A percentile compares a stretch with the other conserved stretches of the same genome.
These are phyloP conservation scores for Ramaria rubella DNA, from an alignment of 768 basidiomycete species.

Conservation along the genomic window DNA sequence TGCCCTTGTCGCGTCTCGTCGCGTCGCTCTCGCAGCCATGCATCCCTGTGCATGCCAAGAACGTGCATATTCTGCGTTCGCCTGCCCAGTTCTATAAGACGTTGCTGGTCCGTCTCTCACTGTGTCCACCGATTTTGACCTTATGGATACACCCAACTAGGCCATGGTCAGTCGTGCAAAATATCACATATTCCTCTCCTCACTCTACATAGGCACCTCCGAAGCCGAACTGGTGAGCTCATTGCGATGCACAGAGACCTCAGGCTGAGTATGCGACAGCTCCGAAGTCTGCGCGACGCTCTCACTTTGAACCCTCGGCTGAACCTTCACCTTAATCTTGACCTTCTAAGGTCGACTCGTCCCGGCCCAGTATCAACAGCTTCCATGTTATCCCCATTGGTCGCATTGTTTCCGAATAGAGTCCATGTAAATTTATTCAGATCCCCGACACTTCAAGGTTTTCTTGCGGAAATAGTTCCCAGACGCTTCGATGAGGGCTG, in stretches of 20 bases:
- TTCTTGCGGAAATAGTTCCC: constrained; percentile 73
- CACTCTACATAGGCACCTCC: constrained; percentile 77
- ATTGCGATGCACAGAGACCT: not conserved
- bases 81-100: constrained; percentile 52
- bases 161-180: constrained; percentile 73
- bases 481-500: constrained; percentile 96
- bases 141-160: constrained; percentile 33
- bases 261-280: constrained; percentile 36
- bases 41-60: constrained; percentile 38
- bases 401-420: constrained; percentile 62
- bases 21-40: constrained; percentile 35
- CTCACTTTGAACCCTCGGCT: constrained; percentile 55
- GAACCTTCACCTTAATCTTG: constrained; percentile 65
- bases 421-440: constrained; percentile 79
- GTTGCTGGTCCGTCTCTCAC: constrained; percentile 42
- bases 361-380: constrained; percentile 65
- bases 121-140: not conserved
- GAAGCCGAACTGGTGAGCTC: constrained; percentile 71
- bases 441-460: constrained; percentile 74
- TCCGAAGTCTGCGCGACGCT: constrained; percentile 56
- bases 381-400: constrained; percentile 62
- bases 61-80: constrained; percentile 47
- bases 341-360: constrained; percentile 74
- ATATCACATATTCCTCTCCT: constrained; percentile 80
- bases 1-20: not conserved